A percentile compares a stretch with the other conserved stretches of the same genome.
These are phyloP conservation scores for Lizanozyma gosingica DNA, from an alignment of 1,139 yeast species.

Conservation along the genomic window DNA sequence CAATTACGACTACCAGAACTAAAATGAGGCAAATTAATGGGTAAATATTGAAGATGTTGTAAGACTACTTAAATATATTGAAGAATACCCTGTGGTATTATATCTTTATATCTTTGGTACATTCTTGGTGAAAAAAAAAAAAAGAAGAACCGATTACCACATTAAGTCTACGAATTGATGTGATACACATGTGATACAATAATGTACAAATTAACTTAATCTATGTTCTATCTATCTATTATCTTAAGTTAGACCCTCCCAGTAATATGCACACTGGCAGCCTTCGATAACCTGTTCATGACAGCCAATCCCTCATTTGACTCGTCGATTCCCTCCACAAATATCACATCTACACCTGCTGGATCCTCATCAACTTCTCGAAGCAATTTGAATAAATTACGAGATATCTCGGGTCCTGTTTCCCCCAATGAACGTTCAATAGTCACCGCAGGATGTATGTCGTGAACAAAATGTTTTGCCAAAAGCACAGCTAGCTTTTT, in stretches of 20 bases:
- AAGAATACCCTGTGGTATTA: too few species aligned
- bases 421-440: constrained; percentile 45
- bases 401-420: constrained; percentile 57
- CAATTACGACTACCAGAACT: too few species aligned
- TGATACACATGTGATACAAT: too few species aligned
- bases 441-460: constrained; percentile 13
- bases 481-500: constrained; percentile 41
- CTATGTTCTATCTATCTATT: too few species aligned
- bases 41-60: too few species aligned
- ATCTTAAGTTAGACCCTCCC: constrained; percentile 7
- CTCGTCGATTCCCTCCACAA: constrained; percentile 69
- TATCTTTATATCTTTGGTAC: too few species aligned
- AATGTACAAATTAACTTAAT: too few species aligned
- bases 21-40: too few species aligned
- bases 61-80: too few species aligned
- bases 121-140: too few species aligned
- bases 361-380: constrained; percentile 60
- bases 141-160: too few species aligned
- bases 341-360: constrained; percentile 47
- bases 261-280: constrained; percentile 51
- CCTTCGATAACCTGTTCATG: constrained; percentile 84
- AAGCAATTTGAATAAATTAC: constrained; percentile 60
- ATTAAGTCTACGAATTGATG: too few species aligned
- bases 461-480: constrained; percentile 23
- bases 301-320: constrained; percentile 81